Percentiles rank a stretch among this genome's conserved stretches.
Evolutionary conservation across 768 basidiomycete genomes (phyloP).

Genomic region (Pisolithus albus): DNA sequence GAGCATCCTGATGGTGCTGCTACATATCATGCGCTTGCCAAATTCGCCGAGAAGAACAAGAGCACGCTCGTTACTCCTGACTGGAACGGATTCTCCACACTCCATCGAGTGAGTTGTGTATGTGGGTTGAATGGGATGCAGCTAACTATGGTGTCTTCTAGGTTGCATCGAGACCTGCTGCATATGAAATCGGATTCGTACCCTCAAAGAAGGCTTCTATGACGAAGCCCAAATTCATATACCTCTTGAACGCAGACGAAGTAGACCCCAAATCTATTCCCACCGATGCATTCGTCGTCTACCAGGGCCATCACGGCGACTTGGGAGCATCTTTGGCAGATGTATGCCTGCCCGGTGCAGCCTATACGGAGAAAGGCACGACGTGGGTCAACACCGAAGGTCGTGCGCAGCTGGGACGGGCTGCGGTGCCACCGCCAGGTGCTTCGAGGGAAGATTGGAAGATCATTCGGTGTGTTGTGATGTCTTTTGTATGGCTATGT

Average conservation of each 20-base stretch:
- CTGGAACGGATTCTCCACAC: slow-evolving; percentile 92
- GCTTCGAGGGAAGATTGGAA: slow-evolving; percentile 97
- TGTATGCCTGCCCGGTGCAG: slow-evolving; percentile 85
- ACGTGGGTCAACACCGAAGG: slow-evolving; percentile 99
- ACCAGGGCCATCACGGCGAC: slow-evolving; percentile 98
- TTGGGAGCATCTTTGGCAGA: slow-evolving; percentile 96
- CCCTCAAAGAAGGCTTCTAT: slow-evolving; percentile 72
- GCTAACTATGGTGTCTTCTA: slow-evolving; percentile 23
- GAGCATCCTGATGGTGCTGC: slow-evolving; percentile 83
- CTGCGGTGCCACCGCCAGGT: slow-evolving; percentile 92
- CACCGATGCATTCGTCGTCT: slow-evolving; percentile 90
- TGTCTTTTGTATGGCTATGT: neutral
- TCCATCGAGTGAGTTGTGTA: slow-evolving; percentile 69
- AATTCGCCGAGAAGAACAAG: slow-evolving; percentile 76
- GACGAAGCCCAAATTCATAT: slow-evolving; percentile 87
- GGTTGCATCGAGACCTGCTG: slow-evolving; percentile 88
- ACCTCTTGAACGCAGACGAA: slow-evolving; percentile 95
- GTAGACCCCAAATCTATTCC: slow-evolving; percentile 85
- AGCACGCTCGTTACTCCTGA: slow-evolving; percentile 70
- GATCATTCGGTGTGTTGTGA: slow-evolving; percentile 65
- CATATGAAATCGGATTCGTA: slow-evolving; percentile 92
- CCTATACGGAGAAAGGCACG: slow-evolving; percentile 86
- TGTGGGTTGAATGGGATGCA: slow-evolving; percentile 1
- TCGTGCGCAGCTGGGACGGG: slow-evolving; percentile 80
- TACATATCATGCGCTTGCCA: slow-evolving; percentile 68